These are phyloP conservation scores for Phytopythium boreale DNA, from an alignment of 352 stramenopile species.

Conservation along the genomic window DNA sequence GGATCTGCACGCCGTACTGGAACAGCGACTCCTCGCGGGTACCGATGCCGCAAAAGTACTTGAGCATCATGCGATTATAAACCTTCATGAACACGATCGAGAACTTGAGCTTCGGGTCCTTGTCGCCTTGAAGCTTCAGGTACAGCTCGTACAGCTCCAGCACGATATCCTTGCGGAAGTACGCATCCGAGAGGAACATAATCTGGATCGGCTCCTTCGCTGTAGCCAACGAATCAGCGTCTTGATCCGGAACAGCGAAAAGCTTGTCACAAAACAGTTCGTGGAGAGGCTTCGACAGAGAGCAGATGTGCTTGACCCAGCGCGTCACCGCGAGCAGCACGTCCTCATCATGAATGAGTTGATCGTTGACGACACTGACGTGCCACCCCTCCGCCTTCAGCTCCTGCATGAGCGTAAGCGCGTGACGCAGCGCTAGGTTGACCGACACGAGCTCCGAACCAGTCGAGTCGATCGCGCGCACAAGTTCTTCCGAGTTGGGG, in stretches of 20 bases:
- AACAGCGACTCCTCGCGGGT: constrained; percentile 89
- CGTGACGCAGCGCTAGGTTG: constrained; percentile 53
- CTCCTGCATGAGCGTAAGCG: constrained; percentile 71
- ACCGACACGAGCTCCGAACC: constrained; percentile 63
- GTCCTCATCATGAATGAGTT: constrained; percentile 69
- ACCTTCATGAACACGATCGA: constrained; percentile 82
- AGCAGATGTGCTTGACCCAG: constrained; percentile 73
- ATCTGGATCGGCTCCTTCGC: constrained; percentile 80
- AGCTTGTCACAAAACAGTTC: constrained; percentile 70
- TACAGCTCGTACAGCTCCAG: constrained; percentile 92
- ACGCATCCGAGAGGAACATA: constrained; percentile 93
- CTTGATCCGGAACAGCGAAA: constrained; percentile 33
- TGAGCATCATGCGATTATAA: constrained; percentile 83
- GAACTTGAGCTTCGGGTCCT: constrained; percentile 94
- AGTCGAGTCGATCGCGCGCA: constrained; percentile 71
- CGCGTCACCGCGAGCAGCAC: constrained; percentile 59
- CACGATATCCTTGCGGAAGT: constrained; percentile 93
- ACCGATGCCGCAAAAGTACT: constrained; percentile 90
- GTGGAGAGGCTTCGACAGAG: constrained; percentile 56
- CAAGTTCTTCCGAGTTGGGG: constrained; percentile 47
- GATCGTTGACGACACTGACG: constrained; percentile 73
- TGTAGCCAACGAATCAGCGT: constrained; percentile 4
- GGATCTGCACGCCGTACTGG: constrained; percentile 92
- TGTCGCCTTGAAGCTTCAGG: constrained; percentile 92
- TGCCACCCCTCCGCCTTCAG: constrained; percentile 81